These are phyloP conservation scores for Albizia julibrissin DNA, from an alignment of 306 rosid genomes.

Conservation along the genomic window DNA sequence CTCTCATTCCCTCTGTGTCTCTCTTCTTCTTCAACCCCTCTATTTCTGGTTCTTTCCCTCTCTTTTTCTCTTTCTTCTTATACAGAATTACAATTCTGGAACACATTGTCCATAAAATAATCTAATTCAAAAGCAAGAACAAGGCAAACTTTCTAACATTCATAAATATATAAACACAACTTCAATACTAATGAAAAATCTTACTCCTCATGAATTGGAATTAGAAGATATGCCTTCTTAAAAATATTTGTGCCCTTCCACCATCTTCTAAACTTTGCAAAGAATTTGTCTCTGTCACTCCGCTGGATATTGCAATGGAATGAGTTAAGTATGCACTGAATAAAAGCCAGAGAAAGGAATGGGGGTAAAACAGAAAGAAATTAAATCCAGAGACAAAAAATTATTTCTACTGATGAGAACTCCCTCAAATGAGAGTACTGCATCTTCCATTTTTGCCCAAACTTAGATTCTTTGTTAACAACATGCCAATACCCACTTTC, in stretches of 20 bases:
- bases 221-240: constrained; percentile 84
- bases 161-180: constrained; percentile 17
- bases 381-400: constrained; percentile 23
- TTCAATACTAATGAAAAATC: constrained; percentile 35
- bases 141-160: constrained; percentile 15
- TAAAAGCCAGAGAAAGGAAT: constrained; percentile 17
- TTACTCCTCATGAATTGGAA: constrained; percentile 91
- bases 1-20: no score
- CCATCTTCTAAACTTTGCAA: constrained; percentile 92
- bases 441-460: not conserved
- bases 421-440: not conserved
- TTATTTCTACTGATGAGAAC: not conserved
- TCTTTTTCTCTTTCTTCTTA: no score
- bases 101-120: constrained; percentile 25
- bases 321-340: constrained; percentile 33
- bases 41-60: no score
- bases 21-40: no score
- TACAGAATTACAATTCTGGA: no score
- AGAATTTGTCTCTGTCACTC: constrained; percentile 54
- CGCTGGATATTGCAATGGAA: constrained; percentile 56
- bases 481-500: not conserved
- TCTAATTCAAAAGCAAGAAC: constrained; percentile 15
- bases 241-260: constrained; percentile 95
- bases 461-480: not conserved
- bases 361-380: constrained; percentile 4